A percentile compares a stretch with the other conserved stretches of the same genome.
Conservation (phyloP, 2,329 filamentous ascomycete genomes). For the Verticillium tricorpus region DNA sequence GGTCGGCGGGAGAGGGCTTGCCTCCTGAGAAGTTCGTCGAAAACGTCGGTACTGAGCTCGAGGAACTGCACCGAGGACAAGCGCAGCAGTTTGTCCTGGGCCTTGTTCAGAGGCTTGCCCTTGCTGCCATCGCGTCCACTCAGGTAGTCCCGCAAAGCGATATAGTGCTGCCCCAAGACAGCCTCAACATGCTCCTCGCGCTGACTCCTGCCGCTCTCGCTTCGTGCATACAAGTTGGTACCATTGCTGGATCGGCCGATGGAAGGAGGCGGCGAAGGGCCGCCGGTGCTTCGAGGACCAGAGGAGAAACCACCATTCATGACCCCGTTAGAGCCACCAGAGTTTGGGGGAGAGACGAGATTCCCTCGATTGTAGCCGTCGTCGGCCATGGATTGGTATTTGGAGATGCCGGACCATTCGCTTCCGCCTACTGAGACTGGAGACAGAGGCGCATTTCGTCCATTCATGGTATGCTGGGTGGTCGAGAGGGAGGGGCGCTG, state of each 20-base stretch:
- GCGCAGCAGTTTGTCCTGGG: constrained; percentile 87
- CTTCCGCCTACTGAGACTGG: constrained; percentile 79
- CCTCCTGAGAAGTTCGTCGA: constrained; percentile 85
- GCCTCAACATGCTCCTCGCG: constrained; percentile 56
- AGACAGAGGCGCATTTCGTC: constrained; percentile 71
- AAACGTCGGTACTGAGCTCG: constrained; percentile 96
- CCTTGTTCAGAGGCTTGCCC: constrained; percentile 76
- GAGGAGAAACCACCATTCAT: constrained; percentile 58
- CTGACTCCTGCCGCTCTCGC: constrained; percentile 59
- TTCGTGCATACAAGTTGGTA: constrained; percentile 63
- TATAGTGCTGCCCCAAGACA: constrained; percentile 75
- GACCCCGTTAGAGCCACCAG: constrained; percentile 52
- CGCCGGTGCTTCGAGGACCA: constrained; percentile 52
- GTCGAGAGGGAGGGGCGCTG: constrained; percentile 11
- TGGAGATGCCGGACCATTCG: constrained; percentile 72
- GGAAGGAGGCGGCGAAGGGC: constrained; percentile 82
- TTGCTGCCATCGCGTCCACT: constrained; percentile 70
- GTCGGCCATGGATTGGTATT: constrained; percentile 54
- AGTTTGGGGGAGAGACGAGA: constrained; percentile 66
- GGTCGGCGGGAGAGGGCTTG: constrained; percentile 61
- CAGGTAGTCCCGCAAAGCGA: constrained; percentile 73
- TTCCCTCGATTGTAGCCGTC: constrained; percentile 53
- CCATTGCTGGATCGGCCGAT: constrained; percentile 82
- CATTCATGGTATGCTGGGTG: constrained; percentile 55
- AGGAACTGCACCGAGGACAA: constrained; percentile 92